phyloP scores from a whole-genome alignment of 495 filamentous ascomycete species.

The Coniosporium apollinis region DNA sequence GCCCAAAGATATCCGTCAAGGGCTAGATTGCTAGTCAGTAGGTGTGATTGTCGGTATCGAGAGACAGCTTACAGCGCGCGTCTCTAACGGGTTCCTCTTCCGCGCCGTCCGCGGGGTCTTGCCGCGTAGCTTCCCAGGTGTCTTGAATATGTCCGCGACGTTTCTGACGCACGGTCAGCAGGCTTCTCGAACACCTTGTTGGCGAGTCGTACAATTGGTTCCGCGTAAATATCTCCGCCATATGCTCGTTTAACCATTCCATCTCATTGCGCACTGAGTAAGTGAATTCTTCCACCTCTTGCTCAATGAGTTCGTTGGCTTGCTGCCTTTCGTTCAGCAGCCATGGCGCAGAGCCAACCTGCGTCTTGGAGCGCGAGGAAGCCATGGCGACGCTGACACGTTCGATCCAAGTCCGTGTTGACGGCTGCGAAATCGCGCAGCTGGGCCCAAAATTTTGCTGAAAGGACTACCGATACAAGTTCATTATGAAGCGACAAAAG shows the following conservation, averaged over 20 bases:
- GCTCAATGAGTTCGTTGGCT: constrained; percentile 39
- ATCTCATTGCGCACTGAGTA: constrained; percentile 80
- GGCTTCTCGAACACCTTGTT: no score
- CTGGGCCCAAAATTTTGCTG: no score
- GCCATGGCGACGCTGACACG: constrained; percentile 19
- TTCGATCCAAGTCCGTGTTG: no score
- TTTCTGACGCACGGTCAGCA: constrained; percentile 41
- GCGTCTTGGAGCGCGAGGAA: constrained; percentile 15
- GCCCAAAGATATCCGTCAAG: constrained; percentile 65
- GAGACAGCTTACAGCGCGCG: constrained; percentile 43
- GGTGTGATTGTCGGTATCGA: constrained; percentile 1
- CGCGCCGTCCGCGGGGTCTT: constrained; percentile 77
- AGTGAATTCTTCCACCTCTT: constrained; percentile 77
- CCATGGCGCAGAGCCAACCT: constrained; percentile 52
- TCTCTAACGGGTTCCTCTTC: constrained; percentile 46
- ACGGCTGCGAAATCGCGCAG: no score
- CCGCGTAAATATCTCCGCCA: constrained; percentile 42
- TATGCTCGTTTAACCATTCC: constrained; percentile 30
- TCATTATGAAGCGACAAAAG: no score
- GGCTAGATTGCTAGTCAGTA: constrained; percentile 37
- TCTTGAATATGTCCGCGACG: constrained; percentile 87
- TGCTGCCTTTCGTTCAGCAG: constrained; percentile 49
- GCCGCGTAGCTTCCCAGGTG: constrained; percentile 80
- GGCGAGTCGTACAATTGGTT: constrained; percentile 49
- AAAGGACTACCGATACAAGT: no score